Percentiles rank a stretch among this genome's conserved stretches.
phyloP scores from a whole-genome alignment of 768 basidiomycete genomes.

The Agaricus sinodeliciosus region DNA sequence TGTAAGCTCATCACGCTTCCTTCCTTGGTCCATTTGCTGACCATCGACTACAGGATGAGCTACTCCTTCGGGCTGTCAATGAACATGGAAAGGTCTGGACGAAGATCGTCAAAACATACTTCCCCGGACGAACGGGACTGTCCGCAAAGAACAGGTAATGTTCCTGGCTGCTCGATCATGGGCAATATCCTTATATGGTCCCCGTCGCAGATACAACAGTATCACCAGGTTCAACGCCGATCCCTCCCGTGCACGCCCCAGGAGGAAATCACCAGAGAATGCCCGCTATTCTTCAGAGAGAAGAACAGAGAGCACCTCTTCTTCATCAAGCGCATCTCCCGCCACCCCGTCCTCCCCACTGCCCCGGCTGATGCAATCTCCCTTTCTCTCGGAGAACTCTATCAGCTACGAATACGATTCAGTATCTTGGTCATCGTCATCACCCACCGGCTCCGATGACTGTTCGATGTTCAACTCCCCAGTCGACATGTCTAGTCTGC shows the following conservation, averaged over 20 bases:
- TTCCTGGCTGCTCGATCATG: not conserved
- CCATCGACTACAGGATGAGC: constrained; percentile 32
- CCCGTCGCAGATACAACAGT: constrained; percentile 38
- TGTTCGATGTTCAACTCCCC: constrained; percentile 20
- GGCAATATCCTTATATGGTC: constrained; percentile 7
- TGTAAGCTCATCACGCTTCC: constrained; percentile 22
- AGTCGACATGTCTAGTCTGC: constrained; percentile 4
- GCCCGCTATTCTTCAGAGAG: constrained; percentile 22
- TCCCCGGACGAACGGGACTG: constrained; percentile 52
- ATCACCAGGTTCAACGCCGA: constrained; percentile 43
- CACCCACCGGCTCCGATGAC: constrained; percentile 24
- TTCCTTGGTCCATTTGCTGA: constrained; percentile 7
- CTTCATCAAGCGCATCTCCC: constrained; percentile 37
- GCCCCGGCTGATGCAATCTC: constrained; percentile 11
- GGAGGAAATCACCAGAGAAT: constrained; percentile 31
- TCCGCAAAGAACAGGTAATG: constrained; percentile 54
- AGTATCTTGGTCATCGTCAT: constrained; percentile 24
- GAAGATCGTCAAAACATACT: constrained; percentile 55
- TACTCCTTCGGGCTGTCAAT: constrained; percentile 47
- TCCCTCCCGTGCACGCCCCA: constrained; percentile 26
- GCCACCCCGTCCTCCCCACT: constrained; percentile 24
- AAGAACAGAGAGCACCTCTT: constrained; percentile 32
- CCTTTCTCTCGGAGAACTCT: constrained; percentile 5
- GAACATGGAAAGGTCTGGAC: constrained; percentile 57
- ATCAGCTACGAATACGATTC: constrained; percentile 17